phyloP scores from a whole-genome alignment of 2,329 filamentous ascomycete genomes.

The Fusarium napiforme region DNA sequence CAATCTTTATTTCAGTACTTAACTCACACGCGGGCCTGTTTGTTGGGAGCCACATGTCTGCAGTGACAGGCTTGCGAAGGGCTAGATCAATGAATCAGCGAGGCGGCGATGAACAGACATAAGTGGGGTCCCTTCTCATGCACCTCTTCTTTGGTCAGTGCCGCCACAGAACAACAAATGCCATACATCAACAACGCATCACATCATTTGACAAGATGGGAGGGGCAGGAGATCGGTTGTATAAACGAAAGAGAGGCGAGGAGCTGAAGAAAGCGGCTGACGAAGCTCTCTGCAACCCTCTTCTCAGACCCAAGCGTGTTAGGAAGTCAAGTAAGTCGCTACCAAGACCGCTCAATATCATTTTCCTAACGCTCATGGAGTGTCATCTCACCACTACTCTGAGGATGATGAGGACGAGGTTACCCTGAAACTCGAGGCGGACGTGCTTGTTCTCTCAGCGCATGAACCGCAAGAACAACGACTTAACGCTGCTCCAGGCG shows the following conservation, averaged over 20 bases:
- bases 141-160: accelerated
- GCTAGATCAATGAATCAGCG: accelerated
- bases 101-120: accelerated
- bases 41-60: accelerated
- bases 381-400: too few species aligned
- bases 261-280: too few species aligned
- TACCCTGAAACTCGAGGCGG: background rate
- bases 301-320: too few species aligned
- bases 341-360: background rate
- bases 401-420: background rate
- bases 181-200: accelerated
- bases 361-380: background rate
- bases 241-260: background rate
- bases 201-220: accelerated
- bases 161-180: background rate
- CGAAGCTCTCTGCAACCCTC: too few species aligned
- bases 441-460: too few species aligned
- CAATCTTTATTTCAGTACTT: background rate
- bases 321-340: background rate
- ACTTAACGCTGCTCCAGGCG: too few species aligned
- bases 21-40: accelerated
- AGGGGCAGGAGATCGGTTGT: too few species aligned
- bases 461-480: too few species aligned
- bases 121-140: background rate
- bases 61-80: accelerated